Percentiles rank a stretch among this genome's conserved stretches.
Evolutionary conservation across 768 basidiomycete genomes (phyloP).

Genomic region (Auricularia auricula-judae): DNA sequence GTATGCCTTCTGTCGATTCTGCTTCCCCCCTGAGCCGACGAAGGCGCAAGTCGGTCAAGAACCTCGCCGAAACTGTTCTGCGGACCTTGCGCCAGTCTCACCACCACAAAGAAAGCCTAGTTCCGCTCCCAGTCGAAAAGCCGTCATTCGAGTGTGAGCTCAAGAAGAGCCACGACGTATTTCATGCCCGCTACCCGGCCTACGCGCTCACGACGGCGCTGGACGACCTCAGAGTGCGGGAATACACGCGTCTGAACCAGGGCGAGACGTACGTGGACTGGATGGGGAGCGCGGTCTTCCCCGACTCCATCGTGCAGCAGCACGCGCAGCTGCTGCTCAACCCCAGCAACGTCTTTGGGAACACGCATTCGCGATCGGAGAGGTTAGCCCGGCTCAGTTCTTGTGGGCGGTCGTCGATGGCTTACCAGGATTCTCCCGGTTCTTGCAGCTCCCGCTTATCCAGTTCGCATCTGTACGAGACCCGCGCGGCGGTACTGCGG

Average conservation of each 20-base stretch:
- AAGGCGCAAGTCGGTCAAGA: no score
- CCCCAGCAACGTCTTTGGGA: slow-evolving; percentile 52
- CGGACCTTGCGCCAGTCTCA: no score
- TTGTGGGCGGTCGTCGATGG: not conserved
- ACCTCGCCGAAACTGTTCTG: no score
- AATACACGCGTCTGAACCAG: slow-evolving; percentile 47
- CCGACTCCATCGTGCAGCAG: slow-evolving; percentile 61
- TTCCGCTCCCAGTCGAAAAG: no score
- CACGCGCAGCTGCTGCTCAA: slow-evolving; percentile 54
- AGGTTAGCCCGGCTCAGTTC: slow-evolving; percentile 30
- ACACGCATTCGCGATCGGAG: slow-evolving; percentile 76
- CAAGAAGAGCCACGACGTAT: slow-evolving; percentile 13
- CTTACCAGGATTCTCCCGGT: not conserved
- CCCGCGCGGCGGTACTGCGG: slow-evolving; percentile 58
- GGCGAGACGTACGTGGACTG: slow-evolving; percentile 78
- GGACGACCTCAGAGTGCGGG: slow-evolving; percentile 53
- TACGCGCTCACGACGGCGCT: slow-evolving; percentile 61
- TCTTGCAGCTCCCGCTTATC: slow-evolving; percentile 56
- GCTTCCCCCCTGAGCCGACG: no score
- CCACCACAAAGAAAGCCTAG: no score
- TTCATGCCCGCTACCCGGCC: slow-evolving; percentile 35
- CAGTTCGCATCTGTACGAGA: slow-evolving; percentile 52
- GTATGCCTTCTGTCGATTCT: no score
- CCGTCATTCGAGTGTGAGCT: no score
- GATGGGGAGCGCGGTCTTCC: slow-evolving; percentile 76